A percentile compares a stretch with the other conserved stretches of the same genome.
phyloP scores from a whole-genome alignment of 2,329 filamentous ascomycete species.

The Fusarium secorum region DNA sequence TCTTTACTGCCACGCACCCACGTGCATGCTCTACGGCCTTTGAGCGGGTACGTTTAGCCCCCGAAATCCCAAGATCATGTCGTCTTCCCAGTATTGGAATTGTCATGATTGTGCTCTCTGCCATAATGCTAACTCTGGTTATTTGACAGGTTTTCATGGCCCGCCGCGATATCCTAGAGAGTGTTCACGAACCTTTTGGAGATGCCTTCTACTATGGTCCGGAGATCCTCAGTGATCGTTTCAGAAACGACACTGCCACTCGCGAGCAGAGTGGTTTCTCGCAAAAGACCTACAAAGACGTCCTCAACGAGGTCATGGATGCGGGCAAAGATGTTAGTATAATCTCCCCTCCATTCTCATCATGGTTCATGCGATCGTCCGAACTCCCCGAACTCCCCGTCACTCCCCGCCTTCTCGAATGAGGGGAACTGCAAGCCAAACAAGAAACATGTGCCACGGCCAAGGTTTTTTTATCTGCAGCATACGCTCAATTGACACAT shows the following conservation, averaged over 20 bases:
- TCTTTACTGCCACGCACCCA: constrained; percentile 94
- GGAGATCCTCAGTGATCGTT: constrained; percentile 83
- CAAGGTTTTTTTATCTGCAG: constrained; percentile 1
- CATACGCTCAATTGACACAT: neutral
- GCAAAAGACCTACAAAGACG: constrained; percentile 75
- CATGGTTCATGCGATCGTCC: constrained; percentile 21
- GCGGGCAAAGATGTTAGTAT: constrained; percentile 75
- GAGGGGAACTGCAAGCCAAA: constrained; percentile 16
- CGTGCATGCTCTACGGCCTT: constrained; percentile 96
- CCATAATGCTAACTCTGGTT: constrained; percentile 5
- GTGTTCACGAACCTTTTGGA: constrained; percentile 94
- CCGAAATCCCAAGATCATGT: neutral
- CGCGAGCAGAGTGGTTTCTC: constrained; percentile 71
- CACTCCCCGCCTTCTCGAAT: constrained; percentile 17
- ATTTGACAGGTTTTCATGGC: constrained; percentile 89
- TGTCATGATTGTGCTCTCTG: neutral
- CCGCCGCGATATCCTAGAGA: constrained; percentile 79
- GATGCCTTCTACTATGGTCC: constrained; percentile 97
- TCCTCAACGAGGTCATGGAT: constrained; percentile 78
- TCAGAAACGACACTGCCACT: constrained; percentile 69
- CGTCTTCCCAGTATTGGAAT: neutral
- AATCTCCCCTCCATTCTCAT: constrained; percentile 13
- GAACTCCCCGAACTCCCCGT: constrained; percentile 33
- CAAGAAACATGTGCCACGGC: neutral
- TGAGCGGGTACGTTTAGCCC: constrained; percentile 74